phyloP scores from a whole-genome alignment of 208 protist genomes.

The Naegleria gruberi region DNA sequence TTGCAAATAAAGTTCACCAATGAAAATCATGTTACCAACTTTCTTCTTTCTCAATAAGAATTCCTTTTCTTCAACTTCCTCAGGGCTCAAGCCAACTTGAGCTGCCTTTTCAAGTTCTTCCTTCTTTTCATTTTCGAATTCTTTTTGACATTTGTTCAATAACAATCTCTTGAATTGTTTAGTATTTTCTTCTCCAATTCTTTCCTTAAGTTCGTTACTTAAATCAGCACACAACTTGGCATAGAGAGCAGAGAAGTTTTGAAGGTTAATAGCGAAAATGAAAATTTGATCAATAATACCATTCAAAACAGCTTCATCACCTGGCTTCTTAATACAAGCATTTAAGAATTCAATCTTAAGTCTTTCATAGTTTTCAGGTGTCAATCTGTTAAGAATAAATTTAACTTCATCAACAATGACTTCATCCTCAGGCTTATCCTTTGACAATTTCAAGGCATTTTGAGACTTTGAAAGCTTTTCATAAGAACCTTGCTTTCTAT shows the following conservation, averaged over 20 bases:
- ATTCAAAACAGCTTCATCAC: neutral
- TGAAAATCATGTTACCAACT: slow-evolving; percentile 42
- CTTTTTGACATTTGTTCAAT: slow-evolving; percentile 44
- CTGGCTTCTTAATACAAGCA: neutral
- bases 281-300: slow-evolving; percentile 33
- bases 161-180: slow-evolving; percentile 34
- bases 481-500: neutral
- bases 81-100: neutral
- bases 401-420: neutral
- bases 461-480: neutral
- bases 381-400: slow-evolving; percentile 28
- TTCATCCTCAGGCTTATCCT: neutral
- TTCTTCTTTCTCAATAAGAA: slow-evolving; percentile 15
- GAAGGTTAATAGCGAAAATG: slow-evolving; percentile 32
- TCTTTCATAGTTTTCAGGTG: slow-evolving; percentile 19
- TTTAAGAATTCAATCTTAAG: slow-evolving; percentile 26
- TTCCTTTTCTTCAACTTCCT: neutral
- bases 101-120: neutral
- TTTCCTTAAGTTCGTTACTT: neutral
- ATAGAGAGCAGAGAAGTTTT: slow-evolving; percentile 32
- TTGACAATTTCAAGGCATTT: neutral
- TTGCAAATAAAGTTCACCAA: slow-evolving; percentile 44
- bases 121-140: slow-evolving; percentile 34
- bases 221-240: slow-evolving; percentile 29
- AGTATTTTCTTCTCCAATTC: neutral